phyloP scores from a whole-genome alignment of 1,284 basidiomycete species.

The Vanrija sp. region DNA sequence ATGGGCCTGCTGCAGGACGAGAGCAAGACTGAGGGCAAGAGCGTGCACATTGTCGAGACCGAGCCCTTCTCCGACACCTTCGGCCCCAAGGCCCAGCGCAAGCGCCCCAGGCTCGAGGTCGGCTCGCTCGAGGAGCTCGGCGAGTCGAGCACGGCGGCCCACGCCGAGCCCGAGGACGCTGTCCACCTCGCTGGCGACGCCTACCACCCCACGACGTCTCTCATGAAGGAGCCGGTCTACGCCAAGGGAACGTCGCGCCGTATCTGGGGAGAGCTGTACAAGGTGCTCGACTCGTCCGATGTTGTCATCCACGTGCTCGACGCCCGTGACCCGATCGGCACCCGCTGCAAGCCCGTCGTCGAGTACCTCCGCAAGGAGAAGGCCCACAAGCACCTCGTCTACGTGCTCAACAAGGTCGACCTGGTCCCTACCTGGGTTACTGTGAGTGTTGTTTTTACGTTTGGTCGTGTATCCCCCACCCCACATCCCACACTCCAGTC shows the following conservation, averaged over 20 bases:
- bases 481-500: slow-evolving; percentile 53
- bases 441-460: slow-evolving; percentile 56
- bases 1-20: slow-evolving; percentile 90
- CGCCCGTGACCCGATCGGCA: slow-evolving; percentile 92
- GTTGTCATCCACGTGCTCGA: slow-evolving; percentile 95
- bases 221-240: slow-evolving; percentile 72
- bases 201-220: slow-evolving; percentile 34
- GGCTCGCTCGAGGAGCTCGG: slow-evolving; percentile 84
- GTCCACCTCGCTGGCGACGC: slow-evolving; percentile 21
- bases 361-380: slow-evolving; percentile 95
- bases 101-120: slow-evolving; percentile 74
- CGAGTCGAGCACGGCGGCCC: slow-evolving; percentile 57
- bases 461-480: slow-evolving; percentile 1
- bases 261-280: slow-evolving; percentile 98
- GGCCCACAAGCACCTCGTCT: slow-evolving; percentile 93
- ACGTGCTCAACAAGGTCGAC: slow-evolving; percentile 98
- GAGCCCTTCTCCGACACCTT: slow-evolving; percentile 90
- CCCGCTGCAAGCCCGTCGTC: slow-evolving; percentile 92
- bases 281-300: slow-evolving; percentile 98
- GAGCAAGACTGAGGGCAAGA: slow-evolving; percentile 75
- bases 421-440: slow-evolving; percentile 99
- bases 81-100: slow-evolving; percentile 88
- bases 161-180: slow-evolving; percentile 20
- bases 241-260: slow-evolving; percentile 87
- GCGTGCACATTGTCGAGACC: slow-evolving; percentile 85